Conservation (phyloP, 2,329 filamentous ascomycete species). For the Diaporthe helianthi region DNA sequence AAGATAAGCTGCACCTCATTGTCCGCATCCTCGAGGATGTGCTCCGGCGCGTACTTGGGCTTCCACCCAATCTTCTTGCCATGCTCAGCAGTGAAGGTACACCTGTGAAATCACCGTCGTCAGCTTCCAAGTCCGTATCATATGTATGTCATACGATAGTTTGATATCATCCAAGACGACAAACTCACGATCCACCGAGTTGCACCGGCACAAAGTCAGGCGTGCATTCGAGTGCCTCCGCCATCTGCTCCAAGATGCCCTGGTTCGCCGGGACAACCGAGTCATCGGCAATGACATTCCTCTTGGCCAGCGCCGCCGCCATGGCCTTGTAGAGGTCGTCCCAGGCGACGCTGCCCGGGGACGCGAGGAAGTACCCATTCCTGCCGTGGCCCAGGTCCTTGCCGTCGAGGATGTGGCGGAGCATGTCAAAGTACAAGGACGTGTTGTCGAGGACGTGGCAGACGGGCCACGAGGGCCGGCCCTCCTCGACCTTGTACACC, state of each 20-base stretch:
- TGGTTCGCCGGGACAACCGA: conserved; percentile 47
- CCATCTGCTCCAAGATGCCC: conserved; percentile 49
- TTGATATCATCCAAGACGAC: not conserved
- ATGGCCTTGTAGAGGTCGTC: conserved; percentile 56
- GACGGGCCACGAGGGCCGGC: conserved; percentile 56
- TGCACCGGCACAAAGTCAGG: conserved; percentile 48
- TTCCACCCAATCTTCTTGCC: conserved; percentile 55
- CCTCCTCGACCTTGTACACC: conserved; percentile 52
- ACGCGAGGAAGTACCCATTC: conserved; percentile 58
- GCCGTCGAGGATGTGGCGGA: conserved; percentile 51
- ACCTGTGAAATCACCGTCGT: conserved; percentile 41
- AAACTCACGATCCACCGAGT: conserved; percentile 51
- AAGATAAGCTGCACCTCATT: conserved; percentile 54
- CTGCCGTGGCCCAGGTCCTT: conserved; percentile 48
- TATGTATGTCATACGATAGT: not conserved
- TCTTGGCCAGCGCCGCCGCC: conserved; percentile 49
- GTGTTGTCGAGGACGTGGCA: conserved; percentile 58
- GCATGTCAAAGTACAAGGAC: conserved; percentile 52
- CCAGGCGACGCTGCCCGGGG: conserved; percentile 57
- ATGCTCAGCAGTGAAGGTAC: conserved; percentile 50
- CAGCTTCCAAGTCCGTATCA: not conserved
- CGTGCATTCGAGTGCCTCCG: conserved; percentile 44
- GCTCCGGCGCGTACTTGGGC: conserved; percentile 48
- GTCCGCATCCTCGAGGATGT: conserved; percentile 54
- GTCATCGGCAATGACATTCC: conserved; percentile 47